Base-by-base conservation (phyloP, 441 rosid species). In the Populus trichocarpa region DNA sequence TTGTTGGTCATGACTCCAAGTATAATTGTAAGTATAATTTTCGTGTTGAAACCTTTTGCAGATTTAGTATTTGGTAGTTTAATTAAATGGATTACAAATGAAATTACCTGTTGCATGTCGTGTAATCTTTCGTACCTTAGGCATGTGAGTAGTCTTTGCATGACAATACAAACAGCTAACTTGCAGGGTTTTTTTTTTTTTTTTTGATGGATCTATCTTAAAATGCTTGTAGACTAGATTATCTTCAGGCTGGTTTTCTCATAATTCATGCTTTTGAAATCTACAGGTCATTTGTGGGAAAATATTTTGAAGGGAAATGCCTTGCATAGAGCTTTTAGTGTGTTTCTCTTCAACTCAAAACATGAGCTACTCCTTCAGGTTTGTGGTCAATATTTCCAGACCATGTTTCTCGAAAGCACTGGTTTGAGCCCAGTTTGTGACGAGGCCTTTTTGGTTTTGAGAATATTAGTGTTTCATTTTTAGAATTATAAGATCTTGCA, bases 361-460 rank as follows among this genome's bases (percentile, higher is more conserved):
- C 90, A 90, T 72, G 99, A 96, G 90, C 83, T 96, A 42, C 95
- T 96, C 70, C 98, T 96, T 82, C 98, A 96, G 97, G 99, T 96
- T 85, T 81, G 72, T 68, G 13, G 61, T 57, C 73, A 9, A 2
- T 12, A 28, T 75, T 32, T 50, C 61, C 22, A 53, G 57, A 14
- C 20, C 57, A 50, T 14, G 57, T 50, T 38, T 38, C 20, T 50
- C 20, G 57, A 50, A 50, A 50, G 57, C 57, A 1, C 57, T 1
- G n/a, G 7, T 50, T 50, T 2, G 18, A 50, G n/a, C 57, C 57
- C 57, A 14, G 57, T 14, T 50, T 50, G 7, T 50, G 57, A 50
- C 8, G n/a, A 50, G 57, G n/a, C 57, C 57, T 53, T 53, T 53
- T 53, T 53, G 8, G 8, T 53, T 53, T 18, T 18, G 61, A 53